Conservation (phyloP, 2,329 filamentous ascomycete species). For the Neopestalotiopsis rosae region DNA sequence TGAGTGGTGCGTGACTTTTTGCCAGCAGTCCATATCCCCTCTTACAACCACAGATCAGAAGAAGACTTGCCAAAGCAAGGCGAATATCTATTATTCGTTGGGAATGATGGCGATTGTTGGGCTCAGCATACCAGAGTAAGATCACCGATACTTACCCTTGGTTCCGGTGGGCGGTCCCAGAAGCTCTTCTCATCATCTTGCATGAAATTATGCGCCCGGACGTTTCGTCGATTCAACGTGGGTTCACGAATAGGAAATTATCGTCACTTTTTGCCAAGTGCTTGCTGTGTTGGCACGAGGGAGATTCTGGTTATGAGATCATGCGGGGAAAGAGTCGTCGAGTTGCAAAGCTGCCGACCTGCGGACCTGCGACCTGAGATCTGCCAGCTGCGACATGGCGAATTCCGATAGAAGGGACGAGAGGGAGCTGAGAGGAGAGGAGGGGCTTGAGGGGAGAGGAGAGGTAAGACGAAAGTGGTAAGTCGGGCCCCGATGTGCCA, state of each 20-base stretch:
- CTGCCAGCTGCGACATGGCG: neutral
- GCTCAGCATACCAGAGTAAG: neutral
- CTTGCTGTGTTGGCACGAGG: neutral
- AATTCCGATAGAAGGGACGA: neutral
- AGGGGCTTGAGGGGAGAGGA: neutral
- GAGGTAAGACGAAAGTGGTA: conserved; percentile 1
- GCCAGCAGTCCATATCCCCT: no score
- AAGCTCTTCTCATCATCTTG: neutral
- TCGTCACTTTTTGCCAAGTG: neutral
- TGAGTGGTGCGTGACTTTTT: neutral
- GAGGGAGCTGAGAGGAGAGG: neutral
- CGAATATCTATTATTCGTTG: neutral
- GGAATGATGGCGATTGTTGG: neutral
- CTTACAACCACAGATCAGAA: no score
- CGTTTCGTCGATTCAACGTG: neutral
- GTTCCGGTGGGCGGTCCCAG: neutral
- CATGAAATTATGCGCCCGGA: neutral
- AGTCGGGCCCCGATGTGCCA: neutral
- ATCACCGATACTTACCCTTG: neutral
- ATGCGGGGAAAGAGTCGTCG: neutral
- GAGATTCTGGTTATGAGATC: neutral
- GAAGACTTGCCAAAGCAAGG: neutral
- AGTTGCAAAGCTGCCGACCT: neutral
- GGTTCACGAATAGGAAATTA: neutral
- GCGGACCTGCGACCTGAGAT: neutral